Base-by-base conservation (phyloP, 169 alveolate genomes). In the Babesia gibsoni region DNA sequence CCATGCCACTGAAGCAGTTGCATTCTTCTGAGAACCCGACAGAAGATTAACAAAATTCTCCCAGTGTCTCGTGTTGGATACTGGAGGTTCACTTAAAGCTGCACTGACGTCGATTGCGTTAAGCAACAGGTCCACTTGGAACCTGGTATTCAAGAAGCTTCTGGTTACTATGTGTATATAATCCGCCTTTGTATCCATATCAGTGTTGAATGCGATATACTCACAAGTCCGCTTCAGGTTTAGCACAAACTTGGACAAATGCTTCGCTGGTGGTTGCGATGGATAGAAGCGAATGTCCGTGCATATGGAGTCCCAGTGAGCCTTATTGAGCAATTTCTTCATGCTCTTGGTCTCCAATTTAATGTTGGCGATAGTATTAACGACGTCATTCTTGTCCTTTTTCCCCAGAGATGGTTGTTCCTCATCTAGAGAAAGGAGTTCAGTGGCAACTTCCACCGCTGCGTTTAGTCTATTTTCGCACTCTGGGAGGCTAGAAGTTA, bases 71-170 rank as follows among this genome's bases (percentile, higher is more conserved):
- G 69, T 25, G 14, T 39, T 4, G 29, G 46, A 35, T 27, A 49
- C 9, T 2, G 41, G 43, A 42, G 37, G 36, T 4, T 35, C 43
- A 45, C 46, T 37, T 46, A 33, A 56, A 29, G 67, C 29, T 25
- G 53, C 30, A 23, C 8, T 36, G 39, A 30, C n/a, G n/a, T 77
- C 86, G 37, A 77, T 20, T 36, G 58, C 45, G 37, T 65, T 35
- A 25, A 77, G 72, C 33, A 77, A 58, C 39, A 77, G 52, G 37
- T 77, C 86, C 30, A 68, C 73, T 41, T 77, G 86, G 52, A 77
- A 77, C 33, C 27, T 35, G 16, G 75, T 67, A 48, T 77, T 77
- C 18, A 68, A 33, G 29, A 52, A 77, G 63, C 52, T 46, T 23
- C 63, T 23, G 2, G 86, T 67, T 2, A 77, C 43, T 14, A 77